A percentile compares a stretch with the other conserved stretches of the same genome.
Evolutionary conservation across 257 asterid genomes (phyloP).

Genomic region (Ophiorrhiza pumila): DNA sequence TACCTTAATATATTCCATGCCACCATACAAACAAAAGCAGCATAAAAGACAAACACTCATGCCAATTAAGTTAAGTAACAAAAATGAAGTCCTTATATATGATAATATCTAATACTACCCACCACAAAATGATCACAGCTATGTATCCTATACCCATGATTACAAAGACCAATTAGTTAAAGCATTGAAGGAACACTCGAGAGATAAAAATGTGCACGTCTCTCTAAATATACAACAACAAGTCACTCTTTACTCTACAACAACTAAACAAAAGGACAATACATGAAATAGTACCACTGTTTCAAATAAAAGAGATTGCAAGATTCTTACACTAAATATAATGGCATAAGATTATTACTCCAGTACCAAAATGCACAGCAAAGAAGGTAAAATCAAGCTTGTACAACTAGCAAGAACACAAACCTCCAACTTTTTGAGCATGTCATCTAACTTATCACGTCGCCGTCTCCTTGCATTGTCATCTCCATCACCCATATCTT

Average conservation of each 20-base stretch:
- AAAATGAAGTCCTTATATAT: neutral
- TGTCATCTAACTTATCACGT: conserved; percentile 70
- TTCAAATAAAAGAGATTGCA: neutral
- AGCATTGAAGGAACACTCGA: neutral
- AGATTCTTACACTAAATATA: neutral
- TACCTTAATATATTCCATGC: neutral
- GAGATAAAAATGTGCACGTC: neutral
- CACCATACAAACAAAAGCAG: neutral
- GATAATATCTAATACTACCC: neutral
- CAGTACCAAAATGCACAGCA: neutral
- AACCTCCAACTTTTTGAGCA: conserved; percentile 88
- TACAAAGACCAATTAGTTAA: neutral
- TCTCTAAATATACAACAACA: neutral
- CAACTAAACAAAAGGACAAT: neutral
- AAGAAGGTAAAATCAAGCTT: neutral
- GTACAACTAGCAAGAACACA: conserved; percentile 19
- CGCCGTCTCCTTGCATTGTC: conserved; percentile 87
- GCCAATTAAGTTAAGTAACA: neutral
- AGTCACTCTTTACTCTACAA: neutral
- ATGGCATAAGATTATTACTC: neutral
- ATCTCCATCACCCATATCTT: conserved; percentile 82
- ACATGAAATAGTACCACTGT: neutral
- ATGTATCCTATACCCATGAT: neutral
- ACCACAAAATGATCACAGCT: neutral
- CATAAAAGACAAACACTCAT: neutral